Evolutionary conservation across 2,329 filamentous ascomycete genomes (phyloP).

Genomic region (Aspergillus novofumigatus): DNA sequence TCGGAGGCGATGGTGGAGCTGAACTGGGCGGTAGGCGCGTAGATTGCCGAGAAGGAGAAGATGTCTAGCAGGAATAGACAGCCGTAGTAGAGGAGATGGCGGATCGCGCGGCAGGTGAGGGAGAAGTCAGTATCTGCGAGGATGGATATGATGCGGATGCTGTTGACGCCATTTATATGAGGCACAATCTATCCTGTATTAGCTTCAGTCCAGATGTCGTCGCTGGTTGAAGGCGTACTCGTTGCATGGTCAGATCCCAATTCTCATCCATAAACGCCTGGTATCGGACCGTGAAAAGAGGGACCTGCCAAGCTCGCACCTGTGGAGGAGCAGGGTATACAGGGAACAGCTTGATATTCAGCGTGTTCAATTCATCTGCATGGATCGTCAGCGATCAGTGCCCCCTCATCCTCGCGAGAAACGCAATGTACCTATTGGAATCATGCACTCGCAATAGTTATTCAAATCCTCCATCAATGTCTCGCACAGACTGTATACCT

Average conservation of each 20-base stretch:
- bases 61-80: slow-evolving; percentile 87
- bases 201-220: not conserved
- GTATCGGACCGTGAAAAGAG: slow-evolving; percentile 62
- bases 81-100: slow-evolving; percentile 89
- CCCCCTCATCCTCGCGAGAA: not conserved
- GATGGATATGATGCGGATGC: slow-evolving; percentile 80
- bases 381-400: slow-evolving; percentile 6
- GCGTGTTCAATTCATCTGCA: slow-evolving; percentile 82
- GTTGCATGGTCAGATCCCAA: slow-evolving; percentile 53
- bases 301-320: slow-evolving; percentile 86
- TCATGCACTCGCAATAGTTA: slow-evolving; percentile 98
- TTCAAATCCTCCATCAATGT: slow-evolving; percentile 89
- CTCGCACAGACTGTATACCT: slow-evolving; percentile 69
- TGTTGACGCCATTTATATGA: slow-evolving; percentile 85
- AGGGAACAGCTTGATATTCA: slow-evolving; percentile 95
- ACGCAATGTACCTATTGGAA: slow-evolving; percentile 69
- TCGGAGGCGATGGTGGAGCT: slow-evolving; percentile 71
- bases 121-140: slow-evolving; percentile 81
- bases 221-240: slow-evolving; percentile 26
- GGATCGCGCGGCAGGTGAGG: slow-evolving; percentile 78
- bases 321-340: slow-evolving; percentile 71
- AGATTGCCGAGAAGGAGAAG: slow-evolving; percentile 90
- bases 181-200: slow-evolving; percentile 59
- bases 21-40: slow-evolving; percentile 76
- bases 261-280: slow-evolving; percentile 51